Conservation (phyloP, 2,329 filamentous ascomycete genomes). For the Pseudocercospora fuligena region DNA sequence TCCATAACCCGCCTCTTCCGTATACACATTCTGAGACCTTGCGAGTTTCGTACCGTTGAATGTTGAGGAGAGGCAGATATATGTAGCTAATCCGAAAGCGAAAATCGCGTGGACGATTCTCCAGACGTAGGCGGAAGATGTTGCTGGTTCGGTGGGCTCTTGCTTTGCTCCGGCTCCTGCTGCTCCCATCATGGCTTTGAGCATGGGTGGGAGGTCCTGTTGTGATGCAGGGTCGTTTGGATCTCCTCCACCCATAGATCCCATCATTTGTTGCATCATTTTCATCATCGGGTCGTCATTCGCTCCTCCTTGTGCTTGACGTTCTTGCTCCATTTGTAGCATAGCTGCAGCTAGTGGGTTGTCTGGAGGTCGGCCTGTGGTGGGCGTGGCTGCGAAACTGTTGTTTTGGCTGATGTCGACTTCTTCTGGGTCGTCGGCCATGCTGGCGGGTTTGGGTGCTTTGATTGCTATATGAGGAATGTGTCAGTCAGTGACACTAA, state of each 20-base stretch:
- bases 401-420: slow-evolving; percentile 63
- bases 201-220: slow-evolving; percentile 51
- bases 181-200: slow-evolving; percentile 52
- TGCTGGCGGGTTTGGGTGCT: slow-evolving; percentile 41
- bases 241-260: slow-evolving; percentile 40
- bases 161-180: slow-evolving; percentile 38
- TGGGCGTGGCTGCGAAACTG: slow-evolving; percentile 27
- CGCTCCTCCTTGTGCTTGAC: slow-evolving; percentile 23
- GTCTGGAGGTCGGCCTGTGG: slow-evolving; percentile 17
- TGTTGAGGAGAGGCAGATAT: slow-evolving; percentile 69
- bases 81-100: slow-evolving; percentile 70
- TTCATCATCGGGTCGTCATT: slow-evolving; percentile 71
- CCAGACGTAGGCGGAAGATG: slow-evolving; percentile 64
- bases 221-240: slow-evolving; percentile 45
- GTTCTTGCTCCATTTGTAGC: slow-evolving; percentile 38
- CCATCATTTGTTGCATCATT: slow-evolving; percentile 65
- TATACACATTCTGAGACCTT: slow-evolving; percentile 49
- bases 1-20: slow-evolving; percentile 48
- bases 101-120: slow-evolving; percentile 74
- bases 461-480: slow-evolving; percentile 32
- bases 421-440: slow-evolving; percentile 68
- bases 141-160: slow-evolving; percentile 42
- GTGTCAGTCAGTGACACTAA: slow-evolving; percentile 9
- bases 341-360: slow-evolving; percentile 38
- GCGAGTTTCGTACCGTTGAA: slow-evolving; percentile 70